Evolutionary conservation across 257 asterid genomes (phyloP), one percentile per base, ranked within the genome.

Genomic region (Prunella vulgaris): DNA sequence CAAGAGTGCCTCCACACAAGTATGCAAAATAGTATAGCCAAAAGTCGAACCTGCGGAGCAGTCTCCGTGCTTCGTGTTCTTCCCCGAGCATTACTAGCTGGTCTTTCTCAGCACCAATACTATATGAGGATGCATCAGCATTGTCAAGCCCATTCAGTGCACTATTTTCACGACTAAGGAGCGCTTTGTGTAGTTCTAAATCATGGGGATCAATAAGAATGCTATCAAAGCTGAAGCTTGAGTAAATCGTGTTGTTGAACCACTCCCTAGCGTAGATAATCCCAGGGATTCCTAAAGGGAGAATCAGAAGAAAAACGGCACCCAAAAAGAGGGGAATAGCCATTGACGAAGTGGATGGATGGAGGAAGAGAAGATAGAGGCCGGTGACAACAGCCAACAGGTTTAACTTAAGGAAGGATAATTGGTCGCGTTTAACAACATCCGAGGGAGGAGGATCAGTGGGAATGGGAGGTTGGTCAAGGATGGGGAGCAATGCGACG

Each of bases 1-100:
- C 98, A 48, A 93, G 77, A 25, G 98, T 93, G 7, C 98, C 97
- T 14, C 98, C 98, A 76, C 92, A 86, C 62, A 93, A 84, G 60
- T 93, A 90, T 1, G 93, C 83, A 38, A 83, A 1, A 60, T 76
- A 93, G 65, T 93, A 88, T 9, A 93, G 72, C 98, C 97, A 93
- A 70, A 93, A 93, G 57, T 93, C 98, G 44, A 88, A 66, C 68
- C 96, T 84, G 0, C 77, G 76, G 12, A 87, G 70, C 30, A 93
- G 90, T 82, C 60, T 68, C 5, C 42, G 35, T 14, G 89, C 89
- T 5, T 48, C 73, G 20, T 93, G 98, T 72, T 93, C 98, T 77
- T 86, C 86, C 51, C 96, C 96, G 8, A 93, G 96, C 85, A 85
- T 82, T 15, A 42, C 46, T 56, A 90, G 74, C 68, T 79, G 84